phyloP scores from a whole-genome alignment of 495 filamentous ascomycete genomes.

The Aspergillus baeticus region DNA sequence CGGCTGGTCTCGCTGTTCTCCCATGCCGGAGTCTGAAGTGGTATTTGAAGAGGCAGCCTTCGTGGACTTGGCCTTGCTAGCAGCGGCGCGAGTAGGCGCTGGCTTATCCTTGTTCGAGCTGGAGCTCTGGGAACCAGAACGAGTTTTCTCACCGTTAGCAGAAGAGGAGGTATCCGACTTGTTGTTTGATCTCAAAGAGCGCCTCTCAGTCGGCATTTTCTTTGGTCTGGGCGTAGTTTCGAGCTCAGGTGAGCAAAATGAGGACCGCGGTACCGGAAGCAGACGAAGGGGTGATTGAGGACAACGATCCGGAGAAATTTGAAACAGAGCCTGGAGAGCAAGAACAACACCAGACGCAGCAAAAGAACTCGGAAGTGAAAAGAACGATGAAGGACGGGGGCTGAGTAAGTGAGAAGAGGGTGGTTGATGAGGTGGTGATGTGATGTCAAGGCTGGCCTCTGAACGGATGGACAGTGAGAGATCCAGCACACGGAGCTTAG shows the following conservation, averaged over 20 bases:
- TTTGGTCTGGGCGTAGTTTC: constrained; percentile 21
- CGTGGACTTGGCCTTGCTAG: constrained; percentile 52
- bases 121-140: constrained; percentile 51
- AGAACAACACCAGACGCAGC: constrained; percentile 17
- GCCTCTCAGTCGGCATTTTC: constrained; percentile 58
- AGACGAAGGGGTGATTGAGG: constrained; percentile 26
- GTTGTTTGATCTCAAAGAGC: constrained; percentile 56
- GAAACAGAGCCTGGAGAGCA: constrained; percentile 16
- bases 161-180: constrained; percentile 55
- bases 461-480: constrained; percentile 37
- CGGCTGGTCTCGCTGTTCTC: constrained; percentile 57
- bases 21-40: constrained; percentile 45
- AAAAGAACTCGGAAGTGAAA: constrained; percentile 18
- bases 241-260: constrained; percentile 35
- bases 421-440: constrained; percentile 45
- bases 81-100: constrained; percentile 43
- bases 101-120: constrained; percentile 48
- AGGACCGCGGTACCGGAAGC: constrained; percentile 30
- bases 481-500: constrained; percentile 41
- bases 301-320: constrained; percentile 14
- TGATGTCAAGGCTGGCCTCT: constrained; percentile 44
- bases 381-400: constrained; percentile 19
- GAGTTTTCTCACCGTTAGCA: constrained; percentile 55
- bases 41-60: constrained; percentile 51
- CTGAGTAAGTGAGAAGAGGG: constrained; percentile 20